These are phyloP conservation scores for Xylariaceae sp. DNA, from an alignment of 2,329 filamentous ascomycete genomes.

Conservation along the genomic window DNA sequence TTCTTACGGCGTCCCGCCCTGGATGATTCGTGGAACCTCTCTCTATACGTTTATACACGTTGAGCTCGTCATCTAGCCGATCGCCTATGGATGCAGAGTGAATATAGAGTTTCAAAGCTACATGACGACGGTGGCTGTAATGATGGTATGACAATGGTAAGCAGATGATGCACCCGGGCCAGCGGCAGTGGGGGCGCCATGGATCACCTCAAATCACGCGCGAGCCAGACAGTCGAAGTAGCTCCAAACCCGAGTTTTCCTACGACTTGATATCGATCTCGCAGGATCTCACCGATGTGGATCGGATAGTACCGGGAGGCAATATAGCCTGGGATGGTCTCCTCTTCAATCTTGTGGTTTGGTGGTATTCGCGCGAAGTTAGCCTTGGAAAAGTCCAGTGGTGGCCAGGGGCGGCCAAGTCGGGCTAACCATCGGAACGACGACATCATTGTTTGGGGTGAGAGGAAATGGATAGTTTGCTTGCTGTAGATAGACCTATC, in stretches of 20 bases:
- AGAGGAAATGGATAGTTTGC: too few relatives aligned
- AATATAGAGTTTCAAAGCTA: conserved; percentile 40
- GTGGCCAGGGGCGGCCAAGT: too few relatives aligned
- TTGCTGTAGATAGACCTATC: too few relatives aligned
- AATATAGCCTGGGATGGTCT: conserved; percentile 11
- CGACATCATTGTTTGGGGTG: too few relatives aligned
- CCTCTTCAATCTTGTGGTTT: conserved; percentile 14
- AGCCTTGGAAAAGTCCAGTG: conserved; percentile 12
- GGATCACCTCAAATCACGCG: conserved; percentile 22
- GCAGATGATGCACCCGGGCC: too few relatives aligned
- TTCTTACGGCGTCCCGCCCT: conserved; percentile 37
- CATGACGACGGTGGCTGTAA: conserved; percentile 33
- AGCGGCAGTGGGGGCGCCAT: background rate
- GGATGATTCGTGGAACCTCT: conserved; percentile 32
- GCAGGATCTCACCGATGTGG: conserved; percentile 11
- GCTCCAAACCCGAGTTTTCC: conserved; percentile 30
- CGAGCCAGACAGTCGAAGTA: conserved; percentile 30
- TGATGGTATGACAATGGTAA: background rate
- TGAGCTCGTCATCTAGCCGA: conserved; percentile 40
- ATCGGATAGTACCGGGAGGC: conserved; percentile 19
- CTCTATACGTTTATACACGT: conserved; percentile 46
- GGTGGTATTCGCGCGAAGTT: conserved; percentile 9
- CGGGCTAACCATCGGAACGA: too few relatives aligned
- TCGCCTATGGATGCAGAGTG: conserved; percentile 24
- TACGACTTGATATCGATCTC: conserved; percentile 25